Evolutionary conservation across 2,329 filamentous ascomycete genomes (phyloP).

Genomic region (Botryotinia globosa): DNA sequence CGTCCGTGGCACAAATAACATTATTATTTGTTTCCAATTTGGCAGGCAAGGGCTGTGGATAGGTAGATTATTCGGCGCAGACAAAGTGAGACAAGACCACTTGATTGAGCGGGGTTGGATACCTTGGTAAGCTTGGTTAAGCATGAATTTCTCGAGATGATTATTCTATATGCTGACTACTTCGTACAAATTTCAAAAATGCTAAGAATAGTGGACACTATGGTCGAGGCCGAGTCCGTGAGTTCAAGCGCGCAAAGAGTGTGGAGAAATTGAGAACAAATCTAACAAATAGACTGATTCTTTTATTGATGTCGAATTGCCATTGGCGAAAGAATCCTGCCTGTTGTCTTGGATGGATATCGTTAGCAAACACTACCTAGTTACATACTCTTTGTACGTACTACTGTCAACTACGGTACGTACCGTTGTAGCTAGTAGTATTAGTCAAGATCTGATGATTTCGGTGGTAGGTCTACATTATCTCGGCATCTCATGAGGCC

Average conservation of each 20-base stretch:
- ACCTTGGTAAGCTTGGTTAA: slow-evolving; percentile 21
- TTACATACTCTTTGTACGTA: slow-evolving; percentile 4
- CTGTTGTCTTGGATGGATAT: slow-evolving; percentile 8
- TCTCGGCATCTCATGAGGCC: background rate
- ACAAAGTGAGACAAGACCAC: slow-evolving; percentile 7
- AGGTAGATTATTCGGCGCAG: slow-evolving; percentile 1
- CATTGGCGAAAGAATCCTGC: background rate
- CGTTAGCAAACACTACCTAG: background rate
- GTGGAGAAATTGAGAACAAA: slow-evolving; percentile 21
- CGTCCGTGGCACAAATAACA: slow-evolving; percentile 20
- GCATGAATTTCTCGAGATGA: background rate
- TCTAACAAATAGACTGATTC: slow-evolving; percentile 5
- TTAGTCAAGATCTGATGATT: background rate
- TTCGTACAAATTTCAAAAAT: slow-evolving; percentile 17
- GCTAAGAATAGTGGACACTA: slow-evolving; percentile 25
- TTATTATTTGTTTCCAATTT: background rate
- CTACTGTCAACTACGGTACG: background rate
- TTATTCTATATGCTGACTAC: slow-evolving; percentile 12
- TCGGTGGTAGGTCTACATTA: background rate
- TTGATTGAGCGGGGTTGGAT: slow-evolving; percentile 17
- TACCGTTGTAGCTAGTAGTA: background rate
- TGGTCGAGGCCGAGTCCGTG: slow-evolving; percentile 21
- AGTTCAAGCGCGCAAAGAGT: slow-evolving; percentile 11
- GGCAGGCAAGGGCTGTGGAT: background rate
- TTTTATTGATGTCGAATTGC: background rate